Evolutionary conservation across 2,329 filamentous ascomycete species (phyloP).

Genomic region (Nemania bipapillata): DNA sequence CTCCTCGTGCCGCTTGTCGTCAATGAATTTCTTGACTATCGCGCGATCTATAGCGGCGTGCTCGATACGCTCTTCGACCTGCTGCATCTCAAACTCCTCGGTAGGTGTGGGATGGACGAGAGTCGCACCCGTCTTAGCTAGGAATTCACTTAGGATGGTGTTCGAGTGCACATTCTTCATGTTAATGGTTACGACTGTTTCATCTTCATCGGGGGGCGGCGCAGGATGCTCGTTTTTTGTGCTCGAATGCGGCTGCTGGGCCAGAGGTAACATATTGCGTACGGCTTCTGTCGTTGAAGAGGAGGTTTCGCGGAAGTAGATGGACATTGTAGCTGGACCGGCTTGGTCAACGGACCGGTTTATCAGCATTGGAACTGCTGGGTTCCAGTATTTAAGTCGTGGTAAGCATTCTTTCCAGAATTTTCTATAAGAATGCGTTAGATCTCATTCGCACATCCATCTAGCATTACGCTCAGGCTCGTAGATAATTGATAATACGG

Average conservation of each 20-base stretch:
- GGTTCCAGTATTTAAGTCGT: constrained; percentile 94
- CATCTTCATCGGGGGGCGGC: constrained; percentile 59
- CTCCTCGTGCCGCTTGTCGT: constrained; percentile 71
- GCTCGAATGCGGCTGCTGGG: constrained; percentile 60
- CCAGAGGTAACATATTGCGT: constrained; percentile 48
- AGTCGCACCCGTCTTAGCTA: constrained; percentile 70
- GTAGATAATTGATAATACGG: neutral
- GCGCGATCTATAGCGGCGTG: constrained; percentile 66
- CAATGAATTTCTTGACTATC: constrained; percentile 62
- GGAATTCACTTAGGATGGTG: constrained; percentile 71
- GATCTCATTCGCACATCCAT: neutral
- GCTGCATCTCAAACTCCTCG: constrained; percentile 68
- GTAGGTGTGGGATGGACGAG: constrained; percentile 66
- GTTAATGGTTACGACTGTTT: constrained; percentile 66
- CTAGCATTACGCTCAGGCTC: neutral
- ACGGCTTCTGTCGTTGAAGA: constrained; percentile 29
- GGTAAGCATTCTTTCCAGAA: constrained; percentile 89
- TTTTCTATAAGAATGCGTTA: constrained; percentile 68
- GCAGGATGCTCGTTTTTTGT: constrained; percentile 61
- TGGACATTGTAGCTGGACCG: constrained; percentile 69
- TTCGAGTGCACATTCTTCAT: constrained; percentile 71
- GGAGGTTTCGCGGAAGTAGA: constrained; percentile 67
- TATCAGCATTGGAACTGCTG: constrained; percentile 82
- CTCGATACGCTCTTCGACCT: constrained; percentile 65
- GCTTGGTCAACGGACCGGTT: constrained; percentile 71